Evolutionary conservation across 495 filamentous ascomycete species (phyloP), one percentile per base, ranked within the genome.

Genomic region (Tirmania nivea): DNA sequence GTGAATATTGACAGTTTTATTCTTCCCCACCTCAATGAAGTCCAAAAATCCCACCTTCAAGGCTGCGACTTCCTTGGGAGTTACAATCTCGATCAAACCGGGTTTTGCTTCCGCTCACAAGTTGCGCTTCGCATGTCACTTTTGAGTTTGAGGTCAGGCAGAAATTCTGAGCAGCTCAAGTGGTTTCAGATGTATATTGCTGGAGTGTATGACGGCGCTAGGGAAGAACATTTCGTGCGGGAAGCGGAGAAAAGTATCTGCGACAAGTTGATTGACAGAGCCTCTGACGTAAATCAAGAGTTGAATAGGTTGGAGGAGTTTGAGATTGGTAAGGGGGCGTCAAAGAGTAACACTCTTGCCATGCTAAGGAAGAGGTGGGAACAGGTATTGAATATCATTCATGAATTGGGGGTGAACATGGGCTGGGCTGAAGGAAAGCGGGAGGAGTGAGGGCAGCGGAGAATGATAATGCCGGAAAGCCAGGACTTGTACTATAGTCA

Each of bases 31-130:
- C 57, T 83, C n/a, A 67, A 59, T 17, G 47, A 59, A 0, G 57
- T 57, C 4, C 71, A 76, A 48, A 71, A 69, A 52, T 71, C 71
- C 31, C 65, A 70, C 19, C 66, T 85, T 19, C 71, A 75, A 21
- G 65, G 72, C 20, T 66, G 67, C 25, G 77, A 77, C 25, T 86
- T 83, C 60, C 68, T 81, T 51, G 83, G 81, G 56, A 8, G 8
- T 39, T 86, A 86, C 56, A 73, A 76, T 62, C 61, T 84, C 5
- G 80, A 78, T 55, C 57, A 65, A 9, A 65, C 73, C 12, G 75
- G 74, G 0, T 75, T 75, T 31, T 89, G 84, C 61, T 78, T 81
- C 55, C 73, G 84, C 34, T 85, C 84, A 6, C 74, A 83, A 61
- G 76, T 83, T 19, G 83, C 80, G n/a, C 69, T 80, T 39, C 69